Conservation (phyloP, 306 rosid species). For the Ceratonia siliqua region DNA sequence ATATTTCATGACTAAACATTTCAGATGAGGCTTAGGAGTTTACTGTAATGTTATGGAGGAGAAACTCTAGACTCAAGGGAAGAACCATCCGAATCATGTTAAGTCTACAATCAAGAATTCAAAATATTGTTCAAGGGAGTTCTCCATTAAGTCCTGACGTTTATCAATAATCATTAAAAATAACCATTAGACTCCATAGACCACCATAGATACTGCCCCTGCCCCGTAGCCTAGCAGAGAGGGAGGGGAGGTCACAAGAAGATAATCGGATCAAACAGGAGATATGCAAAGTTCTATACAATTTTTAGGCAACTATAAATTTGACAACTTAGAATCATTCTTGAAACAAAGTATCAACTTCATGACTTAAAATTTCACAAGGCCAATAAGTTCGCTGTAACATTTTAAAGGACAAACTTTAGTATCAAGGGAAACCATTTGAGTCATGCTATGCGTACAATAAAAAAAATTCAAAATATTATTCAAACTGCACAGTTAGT, state of each 20-base stretch:
- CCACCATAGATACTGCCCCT: neutral
- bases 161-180: neutral
- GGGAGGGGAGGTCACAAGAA: neutral
- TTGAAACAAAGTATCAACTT: too few relatives aligned
- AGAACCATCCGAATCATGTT: conserved; percentile 8
- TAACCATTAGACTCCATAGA: neutral
- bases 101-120: neutral
- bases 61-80: conserved; percentile 10
- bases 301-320: too few relatives aligned
- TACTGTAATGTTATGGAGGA: conserved; percentile 13
- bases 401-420: too few relatives aligned
- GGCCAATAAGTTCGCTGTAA: too few relatives aligned
- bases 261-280: neutral
- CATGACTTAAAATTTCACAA: neutral
- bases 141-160: neutral
- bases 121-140: neutral
- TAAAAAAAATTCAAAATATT: neutral
- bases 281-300: neutral
- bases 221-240: neutral
- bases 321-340: too few relatives aligned
- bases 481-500: neutral
- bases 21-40: neutral
- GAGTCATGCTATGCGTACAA: neutral
- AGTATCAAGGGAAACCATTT: neutral
- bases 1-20: neutral